Evolutionary conservation across 805 yeast genomes (phyloP), one percentile per base, ranked within the genome.

Genomic region (Kuraishia piskuri): DNA sequence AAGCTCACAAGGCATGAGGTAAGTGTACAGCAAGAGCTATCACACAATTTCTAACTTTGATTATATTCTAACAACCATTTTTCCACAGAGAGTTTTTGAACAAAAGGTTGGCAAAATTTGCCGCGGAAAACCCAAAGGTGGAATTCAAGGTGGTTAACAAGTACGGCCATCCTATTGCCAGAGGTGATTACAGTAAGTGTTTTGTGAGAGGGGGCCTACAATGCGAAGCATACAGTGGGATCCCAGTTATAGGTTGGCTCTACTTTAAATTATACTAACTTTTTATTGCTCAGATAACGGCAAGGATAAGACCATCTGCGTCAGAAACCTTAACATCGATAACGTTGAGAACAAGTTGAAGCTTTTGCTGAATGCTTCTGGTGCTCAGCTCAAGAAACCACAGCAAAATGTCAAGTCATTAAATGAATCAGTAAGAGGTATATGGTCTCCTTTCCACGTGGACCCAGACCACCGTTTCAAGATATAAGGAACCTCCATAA

Each of bases 361-460:
- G 22, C 74, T 87, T 49, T 70, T 87, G 61, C 73, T 79, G 56
- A 86, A 84, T 65, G 73, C 90, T 24, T 78, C 87, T 50, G 97
- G 97, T 51, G 76, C 72, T 31, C 72, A 72, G 54, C 65, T 85
- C 52, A 68, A 72, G 59, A 83, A 82, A 62, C 86, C 86, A 68
- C 82, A 74, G 60, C 83, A 88, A 64, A 86, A 89, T 54, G 98
- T 94, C 37, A 79, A 83, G 68, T 85, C 96, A 46, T 70, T 78
- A 57, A 94, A 92, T 66, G 80, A 78, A 53, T 83, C 95, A 54
- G 90, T 92, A 19, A 86, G 99, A 77, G 99, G 99, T 63, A 78
- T 94, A 50, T 94, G 99, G 99, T 90, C 97, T 49, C 99, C 99
- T 55, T 76, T 92, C 74, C 97, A 91, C 65, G 85, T 79, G 51